Conservation (phyloP, 768 basidiomycete species). For the Sistotremastrum suecicum region DNA sequence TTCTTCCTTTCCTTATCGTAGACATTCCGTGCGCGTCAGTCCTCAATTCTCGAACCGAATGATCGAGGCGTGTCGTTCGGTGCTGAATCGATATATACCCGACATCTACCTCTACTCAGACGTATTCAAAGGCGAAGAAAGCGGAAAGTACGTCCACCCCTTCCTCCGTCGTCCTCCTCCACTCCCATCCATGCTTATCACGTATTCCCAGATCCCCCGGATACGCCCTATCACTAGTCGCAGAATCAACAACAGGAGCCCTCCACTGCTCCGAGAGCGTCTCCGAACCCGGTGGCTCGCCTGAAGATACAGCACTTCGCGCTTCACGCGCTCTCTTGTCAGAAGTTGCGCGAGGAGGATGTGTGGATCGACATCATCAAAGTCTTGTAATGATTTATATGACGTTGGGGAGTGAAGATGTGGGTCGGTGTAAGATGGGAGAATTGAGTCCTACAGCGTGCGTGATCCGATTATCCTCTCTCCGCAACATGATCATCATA, state of each 20-base stretch:
- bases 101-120: constrained; percentile 98
- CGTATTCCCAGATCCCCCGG: constrained; percentile 81
- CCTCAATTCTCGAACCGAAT: constrained; percentile 97
- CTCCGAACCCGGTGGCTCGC: constrained; percentile 69
- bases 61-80: constrained; percentile 86
- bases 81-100: constrained; percentile 92
- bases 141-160: constrained; percentile 63
- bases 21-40: constrained; percentile 91
- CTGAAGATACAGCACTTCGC: constrained; percentile 82
- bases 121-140: constrained; percentile 94
- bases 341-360: constrained; percentile 75
- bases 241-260: constrained; percentile 84
- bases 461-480: too few relatives aligned
- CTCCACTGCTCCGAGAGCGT: constrained; percentile 80
- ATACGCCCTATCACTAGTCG: constrained; percentile 80
- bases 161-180: too few relatives aligned
- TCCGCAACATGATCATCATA: neutral
- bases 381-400: constrained; percentile 75
- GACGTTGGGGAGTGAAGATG: constrained; percentile 96
- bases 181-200: neutral
- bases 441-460: constrained; percentile 73
- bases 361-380: constrained; percentile 85
- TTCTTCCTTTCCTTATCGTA: constrained; percentile 17
- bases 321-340: constrained; percentile 67
- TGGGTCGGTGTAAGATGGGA: constrained; percentile 78